Evolutionary conservation across 495 filamentous ascomycete species (phyloP).

Genomic region (Venustampulla echinocandica): DNA sequence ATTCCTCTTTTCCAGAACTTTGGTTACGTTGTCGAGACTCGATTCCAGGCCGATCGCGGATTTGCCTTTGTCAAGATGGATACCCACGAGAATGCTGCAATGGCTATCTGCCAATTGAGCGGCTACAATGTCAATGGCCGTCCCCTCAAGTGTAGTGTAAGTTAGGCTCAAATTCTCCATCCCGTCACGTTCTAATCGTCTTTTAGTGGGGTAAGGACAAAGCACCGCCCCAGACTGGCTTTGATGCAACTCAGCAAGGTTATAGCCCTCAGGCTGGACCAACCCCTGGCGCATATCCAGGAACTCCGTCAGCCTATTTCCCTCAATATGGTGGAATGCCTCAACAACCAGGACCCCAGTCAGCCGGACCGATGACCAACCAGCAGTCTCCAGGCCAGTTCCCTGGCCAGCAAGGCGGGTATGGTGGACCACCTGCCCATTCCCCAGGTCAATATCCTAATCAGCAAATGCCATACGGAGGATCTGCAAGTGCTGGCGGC

Average conservation of each 20-base stretch:
- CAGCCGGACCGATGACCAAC: slow-evolving; percentile 27
- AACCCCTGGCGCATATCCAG: slow-evolving; percentile 49
- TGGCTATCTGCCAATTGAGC: slow-evolving; percentile 95
- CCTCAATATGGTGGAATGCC: slow-evolving; percentile 82
- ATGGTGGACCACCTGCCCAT: slow-evolving; percentile 50
- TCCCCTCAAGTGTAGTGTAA: slow-evolving; percentile 95
- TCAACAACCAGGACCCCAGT: slow-evolving; percentile 56
- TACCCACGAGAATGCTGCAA: slow-evolving; percentile 92
- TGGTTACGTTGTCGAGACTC: slow-evolving; percentile 91
- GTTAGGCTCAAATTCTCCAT: slow-evolving; percentile 30
- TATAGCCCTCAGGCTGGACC: slow-evolving; percentile 57
- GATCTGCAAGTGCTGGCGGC: slow-evolving; percentile 56
- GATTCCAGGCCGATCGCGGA: slow-evolving; percentile 94
- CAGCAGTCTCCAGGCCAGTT: slow-evolving; percentile 51
- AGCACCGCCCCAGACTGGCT: slow-evolving; percentile 76
- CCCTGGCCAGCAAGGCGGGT: slow-evolving; percentile 57
- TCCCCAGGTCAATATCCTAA: slow-evolving; percentile 31
- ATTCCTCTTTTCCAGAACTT: slow-evolving; percentile 98
- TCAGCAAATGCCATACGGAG: slow-evolving; percentile 42
- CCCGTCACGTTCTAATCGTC: slow-evolving; percentile 10
- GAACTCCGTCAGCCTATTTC: slow-evolving; percentile 77
- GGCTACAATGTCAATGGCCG: slow-evolving; percentile 97
- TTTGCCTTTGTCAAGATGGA: slow-evolving; percentile 99
- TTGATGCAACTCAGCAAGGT: slow-evolving; percentile 68
- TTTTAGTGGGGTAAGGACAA: slow-evolving; percentile 97